A percentile compares a stretch with the other conserved stretches of the same genome.
Evolutionary conservation across 805 yeast genomes (phyloP).

Genomic region (Lipomyces japonicus): DNA sequence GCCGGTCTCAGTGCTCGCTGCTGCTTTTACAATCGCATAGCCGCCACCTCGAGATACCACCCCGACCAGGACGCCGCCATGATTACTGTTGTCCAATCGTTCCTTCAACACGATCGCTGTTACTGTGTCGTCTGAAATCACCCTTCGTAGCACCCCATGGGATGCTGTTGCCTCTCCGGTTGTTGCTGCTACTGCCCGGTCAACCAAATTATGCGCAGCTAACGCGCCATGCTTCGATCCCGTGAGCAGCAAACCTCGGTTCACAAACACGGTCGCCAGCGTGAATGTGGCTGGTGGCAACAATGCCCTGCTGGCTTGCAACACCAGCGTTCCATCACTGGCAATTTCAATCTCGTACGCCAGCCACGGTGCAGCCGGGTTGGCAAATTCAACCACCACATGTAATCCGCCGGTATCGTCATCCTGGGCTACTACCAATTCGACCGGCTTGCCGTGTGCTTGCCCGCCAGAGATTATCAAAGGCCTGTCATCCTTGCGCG

Average conservation of each 20-base stretch:
- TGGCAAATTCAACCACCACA: constrained; percentile 68
- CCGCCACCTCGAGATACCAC: background rate
- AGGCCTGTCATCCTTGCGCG: constrained; percentile 39
- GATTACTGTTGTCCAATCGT: no score
- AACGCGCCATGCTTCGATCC: constrained; percentile 73
- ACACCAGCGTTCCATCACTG: background rate
- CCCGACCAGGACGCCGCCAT: no score
- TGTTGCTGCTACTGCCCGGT: background rate
- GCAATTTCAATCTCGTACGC: constrained; percentile 31
- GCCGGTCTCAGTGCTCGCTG: background rate
- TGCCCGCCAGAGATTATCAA: constrained; percentile 37
- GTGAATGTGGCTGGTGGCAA: constrained; percentile 47
- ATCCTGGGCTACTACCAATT: constrained; percentile 24
- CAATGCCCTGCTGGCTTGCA: constrained; percentile 1
- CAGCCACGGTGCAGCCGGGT: constrained; percentile 52
- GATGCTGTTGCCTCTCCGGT: background rate
- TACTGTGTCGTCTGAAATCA: constrained; percentile 26
- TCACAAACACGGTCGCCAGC: constrained; percentile 54
- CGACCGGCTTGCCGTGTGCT: constrained; percentile 13
- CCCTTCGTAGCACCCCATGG: constrained; percentile 15
- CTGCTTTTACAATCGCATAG: background rate
- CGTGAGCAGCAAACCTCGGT: constrained; percentile 45
- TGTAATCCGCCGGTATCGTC: constrained; percentile 32
- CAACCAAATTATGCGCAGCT: constrained; percentile 46
- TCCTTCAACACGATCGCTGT: background rate